Evolutionary conservation across 352 stramenopile genomes (phyloP).

Genomic region (Phytophthora kernoviae): DNA sequence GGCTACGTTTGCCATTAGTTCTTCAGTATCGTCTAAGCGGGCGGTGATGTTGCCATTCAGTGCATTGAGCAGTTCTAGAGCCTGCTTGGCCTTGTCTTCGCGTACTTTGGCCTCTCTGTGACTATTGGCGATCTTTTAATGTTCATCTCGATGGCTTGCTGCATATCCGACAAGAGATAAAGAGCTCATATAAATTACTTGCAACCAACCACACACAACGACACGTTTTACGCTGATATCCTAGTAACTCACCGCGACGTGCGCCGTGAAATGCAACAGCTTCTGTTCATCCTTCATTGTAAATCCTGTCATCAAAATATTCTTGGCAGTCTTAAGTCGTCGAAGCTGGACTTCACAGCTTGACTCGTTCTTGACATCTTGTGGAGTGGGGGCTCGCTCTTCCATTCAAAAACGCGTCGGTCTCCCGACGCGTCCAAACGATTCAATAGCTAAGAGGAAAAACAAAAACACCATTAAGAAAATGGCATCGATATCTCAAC

Average conservation of each 20-base stretch:
- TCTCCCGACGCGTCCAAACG: conserved; percentile 37
- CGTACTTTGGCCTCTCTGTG: conserved; percentile 46
- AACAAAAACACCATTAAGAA: no score
- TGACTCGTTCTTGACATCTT: conserved; percentile 28
- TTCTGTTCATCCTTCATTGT: conserved; percentile 69
- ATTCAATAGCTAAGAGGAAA: conserved; percentile 50
- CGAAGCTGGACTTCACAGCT: conserved; percentile 45
- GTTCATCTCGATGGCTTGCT: conserved; percentile 62
- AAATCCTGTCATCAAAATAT: conserved; percentile 42
- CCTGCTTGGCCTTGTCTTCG: conserved; percentile 50
- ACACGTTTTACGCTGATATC: neutral
- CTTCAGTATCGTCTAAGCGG: conserved; percentile 8
- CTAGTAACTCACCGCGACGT: conserved; percentile 48
- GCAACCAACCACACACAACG: neutral
- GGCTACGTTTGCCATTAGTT: conserved; percentile 5
- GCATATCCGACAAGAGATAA: neutral
- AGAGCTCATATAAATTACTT: neutral
- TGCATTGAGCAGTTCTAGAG: conserved; percentile 62
- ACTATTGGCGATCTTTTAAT: conserved; percentile 38
- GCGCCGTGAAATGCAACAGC: conserved; percentile 64
- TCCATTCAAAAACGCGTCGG: conserved; percentile 1
- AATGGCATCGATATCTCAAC: neutral
- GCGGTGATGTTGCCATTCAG: conserved; percentile 49
- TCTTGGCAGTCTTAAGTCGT: conserved; percentile 35
- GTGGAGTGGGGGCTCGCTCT: conserved; percentile 14